Base-by-base conservation (phyloP, 768 basidiomycete species). In the Neoboletus magnificus region DNA sequence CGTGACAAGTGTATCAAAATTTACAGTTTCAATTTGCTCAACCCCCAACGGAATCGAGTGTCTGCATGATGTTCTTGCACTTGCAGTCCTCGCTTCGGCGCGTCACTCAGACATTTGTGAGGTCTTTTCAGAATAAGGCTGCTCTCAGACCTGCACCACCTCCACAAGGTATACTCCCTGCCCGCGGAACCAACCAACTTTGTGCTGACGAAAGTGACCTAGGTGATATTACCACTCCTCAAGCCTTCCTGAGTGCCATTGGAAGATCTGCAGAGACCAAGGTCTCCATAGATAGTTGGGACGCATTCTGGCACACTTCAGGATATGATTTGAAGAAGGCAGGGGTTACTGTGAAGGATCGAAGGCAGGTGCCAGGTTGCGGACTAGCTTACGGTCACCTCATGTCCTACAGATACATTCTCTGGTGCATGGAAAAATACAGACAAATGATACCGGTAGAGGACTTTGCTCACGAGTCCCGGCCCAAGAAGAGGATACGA, bases 361-460 rank as follows among this genome's bases (percentile, higher is more conserved):
- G 91, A 65, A 83, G 85, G 91, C 86, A 62, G 52, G 82, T 73
- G 30, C 23, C 35, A 27, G 6, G 32, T 33, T 16, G 33, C n/a
- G 41, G 51, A 20, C 33, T 13, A 41, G 37, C 41, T 20, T 54
- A 43, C 33, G 51, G 39, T 52, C 16, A 52, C 35, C 42, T 56
- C 45, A 57, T 58, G 50, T 45, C 43, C 10, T 42, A 16, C 61
- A 93, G 91, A 66, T 93, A 93, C 63, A 82, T 92, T 54, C 73
- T 92, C 9, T 92, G 90, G 91, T 85, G 85, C 62, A 84, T 91
- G 84, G 83, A 89, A 66, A 92, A 90, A 66, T 93, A 79, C 69
- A 79, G 89, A 25, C 74, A 75, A 50, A 84, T 82, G 1, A 63
- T 75, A 27, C 73, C 82, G 1, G 75, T 88, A 3, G 66, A 75